A percentile compares a stretch with the other conserved stretches of the same genome.
phyloP scores from a whole-genome alignment of 192 early-diverging fungal genomes.

The Phycomyces blakesleeanus region DNA sequence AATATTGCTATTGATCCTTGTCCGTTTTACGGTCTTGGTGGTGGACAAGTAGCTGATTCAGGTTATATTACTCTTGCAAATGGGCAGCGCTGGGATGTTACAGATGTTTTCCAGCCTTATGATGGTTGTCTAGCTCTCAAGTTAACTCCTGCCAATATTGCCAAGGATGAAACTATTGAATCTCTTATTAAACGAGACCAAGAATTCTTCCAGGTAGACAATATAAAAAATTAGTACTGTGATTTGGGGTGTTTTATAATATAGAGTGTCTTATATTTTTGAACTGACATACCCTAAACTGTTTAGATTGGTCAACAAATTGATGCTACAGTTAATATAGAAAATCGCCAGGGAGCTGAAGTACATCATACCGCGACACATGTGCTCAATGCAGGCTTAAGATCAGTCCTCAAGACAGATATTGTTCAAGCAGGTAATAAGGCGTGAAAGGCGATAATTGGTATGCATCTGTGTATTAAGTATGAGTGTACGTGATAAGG shows the following conservation, averaged over 20 bases:
- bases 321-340: constrained; percentile 36
- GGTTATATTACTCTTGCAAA: constrained; percentile 39
- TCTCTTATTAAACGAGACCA: constrained; percentile 27
- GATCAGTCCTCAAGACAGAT: constrained; percentile 38
- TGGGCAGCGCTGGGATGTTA: constrained; percentile 40
- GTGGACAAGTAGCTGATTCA: constrained; percentile 51
- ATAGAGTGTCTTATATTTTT: background rate
- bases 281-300: background rate
- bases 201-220: constrained; percentile 33
- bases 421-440: constrained; percentile 54
- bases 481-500: constrained; percentile 16
- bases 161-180: background rate
- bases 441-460: too few species aligned
- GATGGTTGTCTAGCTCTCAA: constrained; percentile 45
- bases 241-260: background rate
- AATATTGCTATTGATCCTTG: constrained; percentile 51
- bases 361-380: constrained; percentile 60
- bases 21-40: constrained; percentile 59
- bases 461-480: background rate
- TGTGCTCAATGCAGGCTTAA: constrained; percentile 51
- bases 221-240: background rate
- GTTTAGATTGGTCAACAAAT: constrained; percentile 31
- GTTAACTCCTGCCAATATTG: constrained; percentile 19
- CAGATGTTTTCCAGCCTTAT: constrained; percentile 48
- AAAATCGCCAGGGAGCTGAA: constrained; percentile 40